A percentile compares a stretch with the other conserved stretches of the same genome.
phyloP scores from a whole-genome alignment of 345 rosid genomes.

The Stellera chamaejasme region DNA sequence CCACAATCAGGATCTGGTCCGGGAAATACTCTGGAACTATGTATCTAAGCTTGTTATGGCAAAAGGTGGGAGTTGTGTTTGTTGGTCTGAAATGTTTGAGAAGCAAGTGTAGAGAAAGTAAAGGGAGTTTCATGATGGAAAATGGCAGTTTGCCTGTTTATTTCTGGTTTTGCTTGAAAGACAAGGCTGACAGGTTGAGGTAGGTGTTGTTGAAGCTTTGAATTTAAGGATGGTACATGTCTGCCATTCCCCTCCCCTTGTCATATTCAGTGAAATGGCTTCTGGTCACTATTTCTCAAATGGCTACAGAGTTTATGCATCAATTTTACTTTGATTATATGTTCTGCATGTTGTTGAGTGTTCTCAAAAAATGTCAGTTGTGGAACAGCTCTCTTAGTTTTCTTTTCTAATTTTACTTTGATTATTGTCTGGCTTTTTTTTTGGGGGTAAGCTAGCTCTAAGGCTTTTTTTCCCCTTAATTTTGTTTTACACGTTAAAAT shows the following conservation, averaged over 20 bases:
- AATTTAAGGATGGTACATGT: conserved; percentile 49
- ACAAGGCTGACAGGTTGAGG: conserved; percentile 66
- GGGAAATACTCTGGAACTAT: conserved; percentile 20
- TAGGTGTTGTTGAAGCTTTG: conserved; percentile 63
- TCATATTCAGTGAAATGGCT: too few species aligned
- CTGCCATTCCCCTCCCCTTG: too few species aligned
- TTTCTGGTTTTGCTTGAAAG: conserved; percentile 49
- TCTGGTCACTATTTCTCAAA: too few species aligned
- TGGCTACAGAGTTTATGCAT: too few species aligned
- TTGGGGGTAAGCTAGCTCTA: conserved; percentile 14
- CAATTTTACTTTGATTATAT: too few species aligned
- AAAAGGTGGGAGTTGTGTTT: conserved; percentile 14
- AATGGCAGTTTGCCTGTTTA: conserved; percentile 24
- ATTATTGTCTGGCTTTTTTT: too few species aligned
- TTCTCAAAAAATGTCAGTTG: too few species aligned
- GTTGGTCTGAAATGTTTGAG: conserved; percentile 20
- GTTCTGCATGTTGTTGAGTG: too few species aligned
- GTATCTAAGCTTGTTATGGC: conserved; percentile 8
- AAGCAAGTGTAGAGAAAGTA: conserved; percentile 21
- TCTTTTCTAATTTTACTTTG: too few species aligned
- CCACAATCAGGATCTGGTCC: background rate
- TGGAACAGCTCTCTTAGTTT: too few species aligned
- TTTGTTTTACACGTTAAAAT: too few species aligned
- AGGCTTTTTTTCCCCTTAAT: conserved; percentile 13
- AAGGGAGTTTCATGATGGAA: conserved; percentile 15